Percentiles rank a stretch among this genome's conserved stretches.
These are phyloP conservation scores for Metschnikowia santaceciliae DNA, from an alignment of 805 yeast genomes.

Conservation along the genomic window DNA sequence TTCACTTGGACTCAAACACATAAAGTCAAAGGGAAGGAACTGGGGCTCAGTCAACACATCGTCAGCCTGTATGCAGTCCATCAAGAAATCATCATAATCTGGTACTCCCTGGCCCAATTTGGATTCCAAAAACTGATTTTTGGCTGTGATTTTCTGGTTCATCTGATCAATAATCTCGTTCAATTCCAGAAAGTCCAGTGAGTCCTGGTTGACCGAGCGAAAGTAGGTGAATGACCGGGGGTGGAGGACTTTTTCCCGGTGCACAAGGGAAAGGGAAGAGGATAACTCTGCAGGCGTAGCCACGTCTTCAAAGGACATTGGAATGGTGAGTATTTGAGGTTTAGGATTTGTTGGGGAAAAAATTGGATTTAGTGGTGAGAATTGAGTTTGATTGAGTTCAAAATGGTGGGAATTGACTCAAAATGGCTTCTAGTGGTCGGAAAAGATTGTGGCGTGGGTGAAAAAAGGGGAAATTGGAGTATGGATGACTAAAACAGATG, in stretches of 20 bases:
- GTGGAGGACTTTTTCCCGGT: conserved; percentile 3
- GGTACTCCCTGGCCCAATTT: not conserved
- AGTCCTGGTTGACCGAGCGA: conserved; percentile 1
- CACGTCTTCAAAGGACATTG: not conserved
- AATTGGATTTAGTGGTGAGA: no score
- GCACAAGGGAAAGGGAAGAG: conserved; percentile 1
- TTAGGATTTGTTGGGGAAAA: no score
- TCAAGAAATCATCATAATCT: not conserved
- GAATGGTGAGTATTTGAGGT: not conserved
- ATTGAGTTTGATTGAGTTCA: no score
- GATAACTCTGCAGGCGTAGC: conserved; percentile 6
- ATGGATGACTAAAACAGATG: no score
- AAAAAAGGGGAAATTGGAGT: no score
- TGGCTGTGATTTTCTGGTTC: conserved; percentile 7
- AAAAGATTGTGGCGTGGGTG: no score
- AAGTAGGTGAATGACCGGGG: conserved; percentile 1
- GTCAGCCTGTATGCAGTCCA: not conserved
- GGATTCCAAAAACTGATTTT: not conserved
- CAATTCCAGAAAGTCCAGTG: conserved; percentile 4
- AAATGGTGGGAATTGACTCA: no score
- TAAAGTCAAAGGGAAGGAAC: conserved; percentile 9
- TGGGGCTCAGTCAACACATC: not conserved
- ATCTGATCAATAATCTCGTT: conserved; percentile 3
- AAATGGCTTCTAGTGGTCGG: no score
- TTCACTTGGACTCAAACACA: conserved; percentile 3